phyloP scores from a whole-genome alignment of 2,329 filamentous ascomycete species.

The Scopulariopsis brevicaulis region DNA sequence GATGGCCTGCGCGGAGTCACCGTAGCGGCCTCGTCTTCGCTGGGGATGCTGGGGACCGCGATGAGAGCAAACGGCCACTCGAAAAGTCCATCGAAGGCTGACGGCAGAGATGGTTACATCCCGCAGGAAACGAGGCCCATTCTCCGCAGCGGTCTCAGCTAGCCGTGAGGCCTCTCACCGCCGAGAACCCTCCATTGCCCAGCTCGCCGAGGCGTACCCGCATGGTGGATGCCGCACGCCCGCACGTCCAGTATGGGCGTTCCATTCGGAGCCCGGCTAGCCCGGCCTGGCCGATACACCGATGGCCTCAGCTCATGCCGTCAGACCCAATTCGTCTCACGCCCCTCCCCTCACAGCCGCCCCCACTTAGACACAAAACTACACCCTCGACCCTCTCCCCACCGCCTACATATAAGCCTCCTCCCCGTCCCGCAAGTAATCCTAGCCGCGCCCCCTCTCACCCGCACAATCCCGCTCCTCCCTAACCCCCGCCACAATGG shows the following conservation, averaged over 20 bases:
- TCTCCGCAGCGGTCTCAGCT: too few species aligned
- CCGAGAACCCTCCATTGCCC: too few species aligned
- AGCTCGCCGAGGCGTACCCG: not conserved
- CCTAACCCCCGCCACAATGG: not conserved
- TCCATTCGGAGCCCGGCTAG: not conserved
- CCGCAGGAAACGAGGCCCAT: too few species aligned
- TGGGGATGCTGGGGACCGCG: too few species aligned
- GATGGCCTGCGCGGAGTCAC: too few species aligned
- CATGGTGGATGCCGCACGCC: not conserved
- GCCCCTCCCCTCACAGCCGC: not conserved
- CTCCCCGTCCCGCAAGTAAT: not conserved
- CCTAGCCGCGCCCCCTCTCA: not conserved
- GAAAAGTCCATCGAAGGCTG: too few species aligned
- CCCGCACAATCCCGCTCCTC: not conserved
- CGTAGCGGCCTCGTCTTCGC: too few species aligned
- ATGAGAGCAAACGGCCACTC: too few species aligned
- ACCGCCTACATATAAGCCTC: not conserved
- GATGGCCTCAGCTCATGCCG: not conserved
- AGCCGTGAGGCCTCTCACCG: too few species aligned
- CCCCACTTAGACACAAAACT: not conserved
- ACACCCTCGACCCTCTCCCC: not conserved
- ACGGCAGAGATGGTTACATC: too few species aligned
- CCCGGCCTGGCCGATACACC: not conserved
- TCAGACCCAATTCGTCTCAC: not conserved
- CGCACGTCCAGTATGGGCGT: too few species aligned